Evolutionary conservation across 495 filamentous ascomycete genomes (phyloP).

Genomic region (Filosporella fistucella): DNA sequence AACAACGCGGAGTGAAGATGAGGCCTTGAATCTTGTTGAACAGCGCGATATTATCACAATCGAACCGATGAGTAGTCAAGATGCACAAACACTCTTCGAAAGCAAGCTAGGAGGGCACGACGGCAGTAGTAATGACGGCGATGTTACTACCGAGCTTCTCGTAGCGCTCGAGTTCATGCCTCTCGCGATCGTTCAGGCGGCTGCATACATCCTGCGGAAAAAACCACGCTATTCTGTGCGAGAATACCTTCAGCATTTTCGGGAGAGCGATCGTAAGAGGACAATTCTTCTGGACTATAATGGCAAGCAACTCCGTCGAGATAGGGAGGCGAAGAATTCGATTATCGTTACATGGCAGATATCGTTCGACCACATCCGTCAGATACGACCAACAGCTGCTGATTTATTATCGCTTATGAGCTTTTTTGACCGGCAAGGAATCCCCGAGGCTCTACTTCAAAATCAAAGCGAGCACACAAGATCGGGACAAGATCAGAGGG

Average conservation of each 20-base stretch:
- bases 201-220: constrained; percentile 33
- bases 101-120: constrained; percentile 36
- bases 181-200: constrained; percentile 44
- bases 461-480: constrained; percentile 4
- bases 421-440: constrained; percentile 35
- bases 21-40: constrained; percentile 28
- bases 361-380: constrained; percentile 40
- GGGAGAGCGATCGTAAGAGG: constrained; percentile 31
- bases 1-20: constrained; percentile 31
- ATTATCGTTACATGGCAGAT: constrained; percentile 42
- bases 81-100: constrained; percentile 33
- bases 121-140: constrained; percentile 29
- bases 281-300: constrained; percentile 33
- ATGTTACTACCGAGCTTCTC: constrained; percentile 6
- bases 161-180: constrained; percentile 38
- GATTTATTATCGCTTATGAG: constrained; percentile 38
- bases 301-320: constrained; percentile 32
- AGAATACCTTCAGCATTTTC: constrained; percentile 33
- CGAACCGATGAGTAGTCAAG: constrained; percentile 20
- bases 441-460: constrained; percentile 32
- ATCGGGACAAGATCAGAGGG: neutral
- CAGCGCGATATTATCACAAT: constrained; percentile 34
- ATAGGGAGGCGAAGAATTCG: constrained; percentile 31
- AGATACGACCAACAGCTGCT: constrained; percentile 26
- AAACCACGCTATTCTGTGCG: constrained; percentile 24